Evolutionary conservation across 306 rosid species (phyloP), one percentile per base, ranked within the genome.

Genomic region (Betula pendula): DNA sequence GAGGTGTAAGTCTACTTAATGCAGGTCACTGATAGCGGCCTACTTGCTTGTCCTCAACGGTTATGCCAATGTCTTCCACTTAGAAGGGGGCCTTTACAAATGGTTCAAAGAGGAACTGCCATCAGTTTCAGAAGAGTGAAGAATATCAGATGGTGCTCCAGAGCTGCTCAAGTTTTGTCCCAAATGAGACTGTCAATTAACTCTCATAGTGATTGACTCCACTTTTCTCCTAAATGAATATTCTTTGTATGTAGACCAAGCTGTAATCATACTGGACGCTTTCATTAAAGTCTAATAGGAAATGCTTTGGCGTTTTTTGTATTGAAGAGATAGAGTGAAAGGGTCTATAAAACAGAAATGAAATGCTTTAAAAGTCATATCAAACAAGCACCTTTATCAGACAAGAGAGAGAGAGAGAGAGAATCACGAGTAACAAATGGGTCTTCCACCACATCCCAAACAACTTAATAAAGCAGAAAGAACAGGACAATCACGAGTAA

Each of bases 21-120:
- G 72, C 92, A 95, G 99, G 79, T 95, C 99, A n/a, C 75, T 95
- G 73, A 95, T 95, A 81, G 99, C 99, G 22, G 97, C 99, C 80
- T 95, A 95, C 85, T 74, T 95, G 94, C 92, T 95, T 55, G 93
- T 87, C 75, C 97, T 95, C 68, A 88, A 95, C 7, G 99, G 99
- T 25, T 95, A 63, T 53, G 76, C 79, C 85, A 92, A 95, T 76
- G 96, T 95, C 71, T 95, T 86, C 91, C 94, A 95, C 86, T 84
- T 95, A 62, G 97, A 95, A 83, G 99, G 97, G 5, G 99, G 99
- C 56, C 97, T 95, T 67, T 92, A 92, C 67, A 0, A 78, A 25
- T 95, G 99, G 99, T 87, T 79, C 74, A 92, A 91, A 79, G 94
- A 89, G 80, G 99, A 40, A 27, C 80, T 95, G 45, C 98, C 97